These are phyloP conservation scores for Lizonia empirigonia DNA, from an alignment of 2,329 filamentous ascomycete genomes.

Conservation along the genomic window DNA sequence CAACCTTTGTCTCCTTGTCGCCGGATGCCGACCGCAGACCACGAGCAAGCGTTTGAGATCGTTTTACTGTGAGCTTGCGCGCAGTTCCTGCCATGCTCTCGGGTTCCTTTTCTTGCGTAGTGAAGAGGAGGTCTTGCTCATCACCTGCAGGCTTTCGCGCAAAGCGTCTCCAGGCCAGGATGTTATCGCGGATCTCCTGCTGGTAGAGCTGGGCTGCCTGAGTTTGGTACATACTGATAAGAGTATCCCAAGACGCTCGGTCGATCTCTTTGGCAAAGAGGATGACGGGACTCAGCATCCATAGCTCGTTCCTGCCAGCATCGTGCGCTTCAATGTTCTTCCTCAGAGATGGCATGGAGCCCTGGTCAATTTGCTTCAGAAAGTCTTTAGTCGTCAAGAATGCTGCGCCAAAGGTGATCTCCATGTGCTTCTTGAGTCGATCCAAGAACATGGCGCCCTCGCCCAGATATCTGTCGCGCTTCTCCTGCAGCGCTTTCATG, in stretches of 20 bases:
- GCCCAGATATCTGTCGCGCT: slow-evolving; percentile 84
- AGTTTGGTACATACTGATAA: slow-evolving; percentile 80
- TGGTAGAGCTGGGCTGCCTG: slow-evolving; percentile 78
- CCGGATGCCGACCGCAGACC: slow-evolving; percentile 70
- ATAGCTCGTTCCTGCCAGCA: slow-evolving; percentile 73
- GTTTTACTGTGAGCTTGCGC: slow-evolving; percentile 89
- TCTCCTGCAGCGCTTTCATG: slow-evolving; percentile 94
- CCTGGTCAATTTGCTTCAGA: slow-evolving; percentile 57
- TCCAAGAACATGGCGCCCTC: slow-evolving; percentile 79
- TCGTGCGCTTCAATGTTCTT: slow-evolving; percentile 73
- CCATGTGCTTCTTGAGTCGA: slow-evolving; percentile 81
- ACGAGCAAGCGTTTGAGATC: slow-evolving; percentile 84
- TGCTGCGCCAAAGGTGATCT: slow-evolving; percentile 76
- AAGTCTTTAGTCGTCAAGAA: slow-evolving; percentile 71
- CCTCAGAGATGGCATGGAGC: slow-evolving; percentile 58
- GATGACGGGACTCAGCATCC: slow-evolving; percentile 86
- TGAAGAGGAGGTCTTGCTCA: slow-evolving; percentile 86
- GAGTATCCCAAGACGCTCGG: slow-evolving; percentile 75
- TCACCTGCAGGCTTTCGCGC: slow-evolving; percentile 76
- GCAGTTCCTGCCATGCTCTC: slow-evolving; percentile 71
- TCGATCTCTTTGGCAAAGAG: slow-evolving; percentile 89
- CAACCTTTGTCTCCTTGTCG: slow-evolving; percentile 62
- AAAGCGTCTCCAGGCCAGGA: slow-evolving; percentile 78
- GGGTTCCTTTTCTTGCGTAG: slow-evolving; percentile 84
- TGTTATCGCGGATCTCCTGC: slow-evolving; percentile 78